phyloP scores from a whole-genome alignment of 2,329 filamentous ascomycete species.

The Pyrenochaeta sp. region DNA sequence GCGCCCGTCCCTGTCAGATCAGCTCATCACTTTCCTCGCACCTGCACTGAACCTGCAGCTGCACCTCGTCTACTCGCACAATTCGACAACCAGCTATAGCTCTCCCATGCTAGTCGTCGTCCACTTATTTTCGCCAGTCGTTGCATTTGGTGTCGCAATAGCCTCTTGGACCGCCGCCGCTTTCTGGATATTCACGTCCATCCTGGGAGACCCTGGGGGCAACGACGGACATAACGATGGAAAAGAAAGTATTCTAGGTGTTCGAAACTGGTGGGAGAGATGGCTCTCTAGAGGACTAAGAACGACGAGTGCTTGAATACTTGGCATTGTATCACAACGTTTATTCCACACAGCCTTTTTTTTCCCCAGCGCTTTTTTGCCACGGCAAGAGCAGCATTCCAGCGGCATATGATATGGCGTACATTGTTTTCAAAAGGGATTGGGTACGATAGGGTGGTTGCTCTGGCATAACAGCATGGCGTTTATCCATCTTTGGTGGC shows the following conservation, averaged over 20 bases:
- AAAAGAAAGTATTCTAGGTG: conserved; percentile 64
- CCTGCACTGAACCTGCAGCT: conserved; percentile 63
- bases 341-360: conserved; percentile 6
- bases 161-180: conserved; percentile 67
- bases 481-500: conserved; percentile 14
- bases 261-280: conserved; percentile 68
- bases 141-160: conserved; percentile 65
- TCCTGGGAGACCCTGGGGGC: conserved; percentile 69
- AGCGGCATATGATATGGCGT: conserved; percentile 36
- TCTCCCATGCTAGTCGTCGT: conserved; percentile 59
- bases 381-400: conserved; percentile 19
- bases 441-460: conserved; percentile 17
- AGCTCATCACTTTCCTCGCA: conserved; percentile 61
- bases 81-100: conserved; percentile 49
- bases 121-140: conserved; percentile 63
- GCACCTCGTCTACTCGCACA: conserved; percentile 56
- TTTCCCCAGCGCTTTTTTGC: conserved; percentile 2
- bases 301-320: conserved; percentile 15
- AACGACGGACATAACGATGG: conserved; percentile 68
- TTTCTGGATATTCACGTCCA: conserved; percentile 69
- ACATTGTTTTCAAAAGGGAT: conserved; percentile 9
- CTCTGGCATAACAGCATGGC: conserved; percentile 30
- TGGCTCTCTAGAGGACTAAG: conserved; percentile 59
- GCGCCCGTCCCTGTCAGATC: conserved; percentile 57
- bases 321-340: background rate